A percentile compares a stretch with the other conserved stretches of the same genome.
These are phyloP conservation scores for Lactarius hatsudake DNA, from an alignment of 768 basidiomycete genomes.

Conservation along the genomic window DNA sequence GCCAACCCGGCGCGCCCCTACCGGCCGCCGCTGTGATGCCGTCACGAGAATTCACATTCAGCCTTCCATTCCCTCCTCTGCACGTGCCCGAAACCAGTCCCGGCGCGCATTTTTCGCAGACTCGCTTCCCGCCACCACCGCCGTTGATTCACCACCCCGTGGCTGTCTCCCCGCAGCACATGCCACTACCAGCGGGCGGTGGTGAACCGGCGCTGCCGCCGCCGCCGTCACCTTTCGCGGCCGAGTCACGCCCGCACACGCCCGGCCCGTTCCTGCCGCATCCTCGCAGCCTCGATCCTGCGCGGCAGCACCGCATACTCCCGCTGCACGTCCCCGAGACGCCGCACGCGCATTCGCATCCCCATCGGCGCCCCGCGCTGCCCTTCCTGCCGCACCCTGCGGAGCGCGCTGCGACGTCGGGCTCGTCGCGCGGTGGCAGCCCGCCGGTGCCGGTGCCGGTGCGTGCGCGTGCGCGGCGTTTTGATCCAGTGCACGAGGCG, in stretches of 20 bases:
- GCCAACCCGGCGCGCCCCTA: not conserved
- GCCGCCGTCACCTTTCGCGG: not conserved
- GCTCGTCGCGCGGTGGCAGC: slow-evolving; percentile 5
- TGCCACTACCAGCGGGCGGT: too few relatives aligned
- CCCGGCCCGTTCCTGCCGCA: slow-evolving; percentile 16
- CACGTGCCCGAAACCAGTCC: slow-evolving; percentile 14
- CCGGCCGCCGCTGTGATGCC: not conserved
- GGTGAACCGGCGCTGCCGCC: not conserved
- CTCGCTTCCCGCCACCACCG: not conserved
- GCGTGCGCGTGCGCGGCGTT: slow-evolving; percentile 19
- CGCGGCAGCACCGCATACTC: slow-evolving; percentile 12
- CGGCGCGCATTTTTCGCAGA: not conserved
- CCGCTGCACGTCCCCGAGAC: slow-evolving; percentile 23
- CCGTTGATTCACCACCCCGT: not conserved
- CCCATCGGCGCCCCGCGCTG: not conserved
- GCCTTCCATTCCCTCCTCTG: slow-evolving; percentile 21
- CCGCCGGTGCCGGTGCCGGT: slow-evolving; percentile 2
- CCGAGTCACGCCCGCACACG: slow-evolving; percentile 11
- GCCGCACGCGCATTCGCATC: not conserved
- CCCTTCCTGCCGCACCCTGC: not conserved
- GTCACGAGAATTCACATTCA: slow-evolving; percentile 20
- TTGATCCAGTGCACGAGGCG: slow-evolving; percentile 30
- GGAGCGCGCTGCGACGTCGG: slow-evolving; percentile 2
- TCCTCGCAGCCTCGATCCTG: slow-evolving; percentile 5
- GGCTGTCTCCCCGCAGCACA: too few relatives aligned